Evolutionary conservation across 805 yeast species (phyloP).

Genomic region (Saccharomycopsis olivae): DNA sequence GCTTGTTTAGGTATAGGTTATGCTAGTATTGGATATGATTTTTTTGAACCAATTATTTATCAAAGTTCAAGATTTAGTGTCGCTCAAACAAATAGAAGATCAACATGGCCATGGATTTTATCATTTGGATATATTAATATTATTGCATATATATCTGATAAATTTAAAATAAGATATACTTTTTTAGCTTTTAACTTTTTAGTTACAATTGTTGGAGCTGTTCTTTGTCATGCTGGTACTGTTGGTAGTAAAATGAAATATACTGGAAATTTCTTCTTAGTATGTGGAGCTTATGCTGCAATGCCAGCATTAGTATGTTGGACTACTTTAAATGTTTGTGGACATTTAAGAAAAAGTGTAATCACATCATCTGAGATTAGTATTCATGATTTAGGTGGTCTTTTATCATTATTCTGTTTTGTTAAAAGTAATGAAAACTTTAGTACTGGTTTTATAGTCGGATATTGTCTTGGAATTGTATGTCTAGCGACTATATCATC

Average conservation of each 20-base stretch:
- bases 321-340: constrained; percentile 42
- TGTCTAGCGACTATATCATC: neutral
- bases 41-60: constrained; percentile 44
- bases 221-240: constrained; percentile 2
- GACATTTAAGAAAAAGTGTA: constrained; percentile 48
- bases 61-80: constrained; percentile 44
- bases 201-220: constrained; percentile 1
- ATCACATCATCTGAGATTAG: constrained; percentile 55
- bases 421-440: constrained; percentile 6
- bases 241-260: constrained; percentile 10
- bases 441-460: constrained; percentile 10
- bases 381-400: constrained; percentile 64
- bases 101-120: constrained; percentile 36
- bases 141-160: constrained; percentile 28
- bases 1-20: constrained; percentile 53
- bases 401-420: constrained; percentile 10
- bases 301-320: constrained; percentile 63
- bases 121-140: neutral
- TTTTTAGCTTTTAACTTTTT: constrained; percentile 24
- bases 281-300: constrained; percentile 38
- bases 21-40: constrained; percentile 61
- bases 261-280: constrained; percentile 21
- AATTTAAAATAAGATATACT: constrained; percentile 33
- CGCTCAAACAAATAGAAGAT: constrained; percentile 55
- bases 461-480: neutral